Base-by-base conservation (phyloP, 2,329 filamentous ascomycete species). In the Colletotrichum scovillei region DNA sequence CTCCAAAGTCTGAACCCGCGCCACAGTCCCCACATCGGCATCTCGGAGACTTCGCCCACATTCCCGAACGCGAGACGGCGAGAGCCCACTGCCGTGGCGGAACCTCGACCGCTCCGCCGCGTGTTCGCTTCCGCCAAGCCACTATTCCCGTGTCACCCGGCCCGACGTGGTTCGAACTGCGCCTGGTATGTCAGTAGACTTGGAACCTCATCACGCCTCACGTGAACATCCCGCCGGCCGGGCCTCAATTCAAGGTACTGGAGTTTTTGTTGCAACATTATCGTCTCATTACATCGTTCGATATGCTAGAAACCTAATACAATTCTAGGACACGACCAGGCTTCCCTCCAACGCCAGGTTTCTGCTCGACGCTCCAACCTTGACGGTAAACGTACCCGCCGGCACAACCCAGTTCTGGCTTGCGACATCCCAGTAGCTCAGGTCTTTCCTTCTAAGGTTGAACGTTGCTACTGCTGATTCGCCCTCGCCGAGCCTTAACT, bases 381-480 rank as follows among this genome's bases (percentile, higher is more conserved):
- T 79, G 38, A 88, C 78, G 0, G 75, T 81, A 76, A 87, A 87
- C 16, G 76, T 80, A 0, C 86, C 86, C 19, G 78, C 76, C 6
- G 88, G 87, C 58, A 89, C 79, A 4, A 86, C 77, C 92, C 92
- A 95, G 66, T 91, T 86, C 81, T 93, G 86, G 66, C 81, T 80
- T 3, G 83, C 80, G 2, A 88, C 86, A 77, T 91, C 90, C 92
- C 92, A 93, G 74, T 92, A 91, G 76, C 91, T 92, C 70, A 93
- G 76, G 79, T 93, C 91, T 75, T 90, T 87, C 66, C 91, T 86
- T 16, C 86, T 91, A 63, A 93, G 76, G 0, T 84, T 82, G 77
- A 93, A 86, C 5, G 83, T 85, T 5, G 92, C 87, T 1, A 81
- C 84, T 67, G 77, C 80, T 2, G 79, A 84, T 76, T 89, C 83